Evolutionary conservation across 1,284 basidiomycete genomes (phyloP), one percentile per base, ranked within the genome.

Genomic region (Malassezia sympodialis): DNA sequence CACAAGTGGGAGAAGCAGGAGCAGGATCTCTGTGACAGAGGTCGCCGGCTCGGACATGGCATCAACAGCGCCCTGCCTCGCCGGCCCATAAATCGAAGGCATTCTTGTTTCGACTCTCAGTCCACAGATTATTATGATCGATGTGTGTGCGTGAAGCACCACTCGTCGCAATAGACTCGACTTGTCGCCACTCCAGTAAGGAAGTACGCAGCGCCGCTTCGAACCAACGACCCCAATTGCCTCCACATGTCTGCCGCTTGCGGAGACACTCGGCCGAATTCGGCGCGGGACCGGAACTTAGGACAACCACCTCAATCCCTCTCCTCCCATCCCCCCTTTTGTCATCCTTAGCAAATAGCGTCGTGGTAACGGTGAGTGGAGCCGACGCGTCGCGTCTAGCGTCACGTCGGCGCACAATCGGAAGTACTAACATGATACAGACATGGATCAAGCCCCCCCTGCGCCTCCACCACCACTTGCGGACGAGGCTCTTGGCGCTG

Each of bases 1-100:
- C 68, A 87, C 81, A 60, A 88, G 81, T 21, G 84, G 73, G 1
- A 72, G 60, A 11, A 68, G 58, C 17, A 74, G 60, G n/a, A 63
- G 57, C 10, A 74, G 54, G 12, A 57, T 12, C 26, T 53, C 55
- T 4, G 55, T 15, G 24, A 35, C 43, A 10, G 46, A 49, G 15
- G 37, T 39, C 37, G 17, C 19, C 19, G 37, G 37, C 37, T 39
- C 37, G 8, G 37, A 39, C 19, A 21, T 37, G 10, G 35, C 37
- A 12, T 19, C 37, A 5, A 39, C 37, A 11, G 15, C 7, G 5
- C 21, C 37, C 8, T 39, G 37, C 19, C 37, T 19, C 3, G 37
- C n/a, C n/a, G 37, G 21, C 7, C 17, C 37, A 19, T 39, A 39
- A 21, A 39, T 39, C 2, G 37, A 39, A 39, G 37, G 37, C 37